Evolutionary conservation across 2,329 filamentous ascomycete species (phyloP), one percentile per base, ranked within the genome.

Genomic region (Atkinsonella texensis): DNA sequence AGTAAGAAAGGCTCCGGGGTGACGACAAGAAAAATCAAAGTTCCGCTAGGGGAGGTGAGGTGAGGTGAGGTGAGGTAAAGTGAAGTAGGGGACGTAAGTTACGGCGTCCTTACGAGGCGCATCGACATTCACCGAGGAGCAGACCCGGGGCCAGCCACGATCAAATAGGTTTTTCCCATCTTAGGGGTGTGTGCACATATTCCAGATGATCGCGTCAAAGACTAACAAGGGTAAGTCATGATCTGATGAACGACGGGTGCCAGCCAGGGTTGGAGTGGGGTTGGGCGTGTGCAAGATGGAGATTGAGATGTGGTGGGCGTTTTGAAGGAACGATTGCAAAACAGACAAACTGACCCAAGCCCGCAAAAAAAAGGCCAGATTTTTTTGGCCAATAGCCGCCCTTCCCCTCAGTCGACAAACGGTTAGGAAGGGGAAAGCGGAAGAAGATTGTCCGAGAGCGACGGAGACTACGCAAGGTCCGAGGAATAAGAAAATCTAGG

Each of bases 341-440:
- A n/a, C n/a, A n/a, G 52, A 55, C 54, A 53, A 20, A 43, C 47
- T 13, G 46, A 38, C 35, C 47, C 35, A 54, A 46, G 46, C 52
- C 42, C 47, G 53, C 46, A 49, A 47, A 44, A 12, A 5, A 15
- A 35, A 35, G 38, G 39, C 40, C 42, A n/a, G n/a, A n/a, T n/a
- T n/a, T n/a, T n/a, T n/a, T n/a, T 28, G 41, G 12, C n/a, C 6
- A 15, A 38, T 6, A 39, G 39, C 40, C 42, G 17, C 46, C 17
- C 17, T 10, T 28, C 33, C 23, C 17, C n/a, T 12, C 12, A 23
- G 20, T n/a, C 32, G 45, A 48, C 28, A 40, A 43, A 32, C 40
- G 40, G 35, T 9, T 42, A 38, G 40, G 48, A 50, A 35, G 28
- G 32, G 8, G n/a, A 32, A 4, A 45, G 35, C 33, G 17, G 44